phyloP scores from a whole-genome alignment of 2,329 filamentous ascomycete genomes.

The Colletotrichum sp. region DNA sequence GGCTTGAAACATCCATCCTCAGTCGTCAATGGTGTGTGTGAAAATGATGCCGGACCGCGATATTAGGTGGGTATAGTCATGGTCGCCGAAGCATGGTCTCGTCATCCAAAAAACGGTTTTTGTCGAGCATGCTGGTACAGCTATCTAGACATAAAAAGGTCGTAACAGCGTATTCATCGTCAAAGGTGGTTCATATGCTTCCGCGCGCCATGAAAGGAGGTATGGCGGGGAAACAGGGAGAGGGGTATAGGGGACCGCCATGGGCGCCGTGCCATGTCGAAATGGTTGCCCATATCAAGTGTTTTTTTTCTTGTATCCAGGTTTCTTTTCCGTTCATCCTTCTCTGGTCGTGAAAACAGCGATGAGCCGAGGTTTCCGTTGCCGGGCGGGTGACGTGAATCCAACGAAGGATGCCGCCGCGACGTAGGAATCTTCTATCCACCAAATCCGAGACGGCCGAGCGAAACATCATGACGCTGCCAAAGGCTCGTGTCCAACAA shows the following conservation, averaged over 20 bases:
- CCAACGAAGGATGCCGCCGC: conserved; percentile 14
- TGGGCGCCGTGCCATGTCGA: conserved; percentile 36
- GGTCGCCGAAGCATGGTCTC: conserved; percentile 36
- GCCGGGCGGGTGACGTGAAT: conserved; percentile 17
- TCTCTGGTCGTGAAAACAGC: conserved; percentile 36
- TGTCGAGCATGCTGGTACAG: conserved; percentile 36
- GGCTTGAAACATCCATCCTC: neutral
- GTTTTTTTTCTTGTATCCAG: conserved; percentile 44
- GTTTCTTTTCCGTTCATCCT: conserved; percentile 39
- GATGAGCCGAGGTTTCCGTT: conserved; percentile 16
- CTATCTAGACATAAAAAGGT: conserved; percentile 51
- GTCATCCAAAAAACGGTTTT: conserved; percentile 21
- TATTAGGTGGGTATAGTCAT: conserved; percentile 47
- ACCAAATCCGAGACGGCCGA: conserved; percentile 32
- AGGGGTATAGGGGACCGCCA: conserved; percentile 32
- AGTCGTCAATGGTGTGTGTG: neutral
- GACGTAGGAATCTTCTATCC: conserved; percentile 35
- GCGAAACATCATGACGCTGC: conserved; percentile 23
- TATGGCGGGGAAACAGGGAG: conserved; percentile 22
- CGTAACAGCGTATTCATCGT: conserved; percentile 51
- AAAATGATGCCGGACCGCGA: conserved; percentile 9
- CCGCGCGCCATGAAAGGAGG: conserved; percentile 19
- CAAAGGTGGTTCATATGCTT: conserved; percentile 32
- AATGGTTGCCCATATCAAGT: conserved; percentile 46
- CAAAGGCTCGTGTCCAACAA: conserved; percentile 25